These are phyloP conservation scores for Athelia sp. DNA, from an alignment of 1,284 basidiomycete genomes.

Conservation along the genomic window DNA sequence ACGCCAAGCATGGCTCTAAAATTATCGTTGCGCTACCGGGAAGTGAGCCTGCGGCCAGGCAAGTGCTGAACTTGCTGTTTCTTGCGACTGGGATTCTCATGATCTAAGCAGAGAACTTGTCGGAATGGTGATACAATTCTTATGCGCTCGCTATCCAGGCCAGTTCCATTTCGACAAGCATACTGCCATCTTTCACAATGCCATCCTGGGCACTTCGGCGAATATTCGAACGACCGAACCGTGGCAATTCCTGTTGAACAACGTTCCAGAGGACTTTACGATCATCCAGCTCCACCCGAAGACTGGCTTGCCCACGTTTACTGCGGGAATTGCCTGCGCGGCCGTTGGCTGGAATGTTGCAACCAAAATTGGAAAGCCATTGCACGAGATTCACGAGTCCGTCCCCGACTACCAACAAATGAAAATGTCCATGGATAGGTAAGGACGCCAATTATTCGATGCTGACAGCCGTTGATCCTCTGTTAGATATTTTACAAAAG, in stretches of 20 bases:
- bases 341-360: conserved; percentile 43
- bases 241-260: conserved; percentile 36
- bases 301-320: conserved; percentile 36
- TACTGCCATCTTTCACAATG: conserved; percentile 34
- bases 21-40: conserved; percentile 37
- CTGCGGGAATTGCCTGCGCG: conserved; percentile 38
- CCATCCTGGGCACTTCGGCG: conserved; percentile 29
- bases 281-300: conserved; percentile 33
- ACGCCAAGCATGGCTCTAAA: conserved; percentile 27
- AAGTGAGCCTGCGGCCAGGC: conserved; percentile 25
- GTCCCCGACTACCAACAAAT: conserved; percentile 47
- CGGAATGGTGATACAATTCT: conserved; percentile 45
- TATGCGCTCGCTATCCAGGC: conserved; percentile 41
- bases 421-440: conserved; percentile 44
- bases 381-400: conserved; percentile 39
- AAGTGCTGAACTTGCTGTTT: no score
- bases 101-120: conserved; percentile 33
- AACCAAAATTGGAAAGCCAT: conserved; percentile 39
- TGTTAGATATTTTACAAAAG: conserved; percentile 39
- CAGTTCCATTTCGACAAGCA: conserved; percentile 32
- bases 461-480: neutral
- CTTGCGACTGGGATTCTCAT: no score
- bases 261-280: conserved; percentile 49
- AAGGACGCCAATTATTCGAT: conserved; percentile 9
- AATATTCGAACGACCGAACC: conserved; percentile 27